A percentile compares a stretch with the other conserved stretches of the same genome.
Conservation (phyloP, 352 stramenopile species). For the Phytophthora fragariaefolia region DNA sequence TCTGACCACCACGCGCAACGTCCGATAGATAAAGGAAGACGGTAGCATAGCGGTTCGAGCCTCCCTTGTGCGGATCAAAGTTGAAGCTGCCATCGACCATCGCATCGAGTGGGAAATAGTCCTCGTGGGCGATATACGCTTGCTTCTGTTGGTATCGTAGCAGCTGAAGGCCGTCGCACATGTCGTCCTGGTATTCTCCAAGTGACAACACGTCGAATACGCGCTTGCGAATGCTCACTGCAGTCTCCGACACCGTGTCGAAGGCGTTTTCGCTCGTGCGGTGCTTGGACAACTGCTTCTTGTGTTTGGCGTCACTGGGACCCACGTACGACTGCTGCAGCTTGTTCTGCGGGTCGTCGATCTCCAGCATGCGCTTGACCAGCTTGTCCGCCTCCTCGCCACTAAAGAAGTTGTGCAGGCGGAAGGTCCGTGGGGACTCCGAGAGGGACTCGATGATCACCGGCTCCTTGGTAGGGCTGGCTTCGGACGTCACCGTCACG, state of each 20-base stretch:
- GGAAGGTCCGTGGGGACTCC: conserved; percentile 86
- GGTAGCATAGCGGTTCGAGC: conserved; percentile 86
- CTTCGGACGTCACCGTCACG: conserved; percentile 56
- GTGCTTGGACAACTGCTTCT: conserved; percentile 73
- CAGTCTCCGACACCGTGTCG: conserved; percentile 78
- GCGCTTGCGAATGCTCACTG: conserved; percentile 79
- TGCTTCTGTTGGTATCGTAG: conserved; percentile 96
- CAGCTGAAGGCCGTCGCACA: conserved; percentile 95
- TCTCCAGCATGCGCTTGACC: conserved; percentile 80
- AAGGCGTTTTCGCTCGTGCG: conserved; percentile 92
- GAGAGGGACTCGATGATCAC: conserved; percentile 81
- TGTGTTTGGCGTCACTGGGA: conserved; percentile 58
- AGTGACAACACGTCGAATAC: conserved; percentile 93
- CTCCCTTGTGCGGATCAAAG: conserved; percentile 76
- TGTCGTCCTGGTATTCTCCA: conserved; percentile 87
- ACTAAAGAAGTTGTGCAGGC: conserved; percentile 90
- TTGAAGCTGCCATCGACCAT: conserved; percentile 58
- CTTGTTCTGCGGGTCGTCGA: conserved; percentile 83
- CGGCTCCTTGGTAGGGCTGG: conserved; percentile 62
- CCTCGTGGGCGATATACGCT: conserved; percentile 94
- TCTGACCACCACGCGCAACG: conserved; percentile 80
- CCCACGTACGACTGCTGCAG: conserved; percentile 85
- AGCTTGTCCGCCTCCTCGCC: conserved; percentile 80
- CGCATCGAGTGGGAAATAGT: conserved; percentile 90
- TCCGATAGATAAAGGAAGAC: conserved; percentile 89